Evolutionary conservation across 768 basidiomycete species (phyloP), one percentile per base, ranked within the genome.

Genomic region (Suillus decipiens): DNA sequence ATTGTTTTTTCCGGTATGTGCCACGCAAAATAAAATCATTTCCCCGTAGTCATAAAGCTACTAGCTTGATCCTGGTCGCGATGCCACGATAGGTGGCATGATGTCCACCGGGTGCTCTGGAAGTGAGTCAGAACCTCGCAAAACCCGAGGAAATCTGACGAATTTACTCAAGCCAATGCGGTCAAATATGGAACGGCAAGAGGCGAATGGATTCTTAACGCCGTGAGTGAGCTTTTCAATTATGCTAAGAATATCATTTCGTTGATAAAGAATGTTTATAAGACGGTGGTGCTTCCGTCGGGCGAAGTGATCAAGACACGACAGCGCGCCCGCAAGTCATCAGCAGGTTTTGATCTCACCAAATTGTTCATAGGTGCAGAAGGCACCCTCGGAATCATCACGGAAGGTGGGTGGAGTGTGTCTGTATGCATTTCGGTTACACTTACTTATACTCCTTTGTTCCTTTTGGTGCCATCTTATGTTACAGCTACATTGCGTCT

Each of bases 291-390:
- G 0, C 83, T 93, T 15, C 90, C 92, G 2, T 85, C 82, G 59
- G 92, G 93, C 11, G 84, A 92, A 69, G 86, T 95, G 12, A 87
- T 96, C 69, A 93, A 93, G 70, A 96, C 93, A 0, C 84, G 92
- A n/a, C 79, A 83, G 59, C 77, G 88, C 34, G 86, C 88, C 19
- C 78, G 90, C 36, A 94, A 95, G 72, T 92, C 90, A 3, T 83
- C 92, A 0, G 89, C 92, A 0, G 93, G 93, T 0, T 93, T 89
- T 69, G 93, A 95, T 70, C 80, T 83, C 2, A 93, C 90, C 0
- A 93, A 93, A 72, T 71, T 93, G 6, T 93, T 93, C 76, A 89
- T 93, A 61, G 93, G 93, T 5, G 90, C 90, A 1, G 93, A 95
- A 74, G 93, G 93, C 2, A 94, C 92, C 0, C 73, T 94, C 36